A percentile compares a stretch with the other conserved stretches of the same genome.
Evolutionary conservation across 176 grass and related monocot species (phyloP).

Genomic region (Zea luxurians): DNA sequence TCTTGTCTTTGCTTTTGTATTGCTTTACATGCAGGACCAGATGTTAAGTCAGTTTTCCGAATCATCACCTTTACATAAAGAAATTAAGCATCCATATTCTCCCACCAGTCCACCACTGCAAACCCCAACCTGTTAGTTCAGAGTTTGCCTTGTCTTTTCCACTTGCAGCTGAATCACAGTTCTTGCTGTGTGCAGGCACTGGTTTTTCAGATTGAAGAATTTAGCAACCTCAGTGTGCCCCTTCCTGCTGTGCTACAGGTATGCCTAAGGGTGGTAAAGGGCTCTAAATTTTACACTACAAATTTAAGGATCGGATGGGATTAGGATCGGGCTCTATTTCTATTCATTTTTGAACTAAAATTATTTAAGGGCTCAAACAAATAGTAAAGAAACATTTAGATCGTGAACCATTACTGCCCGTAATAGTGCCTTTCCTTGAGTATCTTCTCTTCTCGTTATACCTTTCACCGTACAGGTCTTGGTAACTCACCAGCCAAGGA

Average conservation of each 20-base stretch:
- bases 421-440: too few species aligned
- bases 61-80: constrained; percentile 3
- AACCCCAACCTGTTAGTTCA: background rate
- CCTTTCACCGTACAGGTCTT: background rate
- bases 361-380: too few species aligned
- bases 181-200: constrained; percentile 63
- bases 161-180: constrained; percentile 20
- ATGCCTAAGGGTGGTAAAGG: too few species aligned
- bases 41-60: constrained; percentile 6
- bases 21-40: constrained; percentile 8
- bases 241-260: constrained; percentile 97
- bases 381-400: too few species aligned
- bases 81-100: background rate
- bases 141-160: constrained; percentile 20
- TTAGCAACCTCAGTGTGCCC: constrained; percentile 64
- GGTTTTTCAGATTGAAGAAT: constrained; percentile 86
- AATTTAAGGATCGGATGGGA: too few species aligned
- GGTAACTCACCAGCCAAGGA: constrained; percentile 11
- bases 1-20: constrained; percentile 28
- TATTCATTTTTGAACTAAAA: too few species aligned
- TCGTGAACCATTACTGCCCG: too few species aligned
- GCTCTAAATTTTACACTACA: too few species aligned
- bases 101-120: background rate
- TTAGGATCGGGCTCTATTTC: too few species aligned
- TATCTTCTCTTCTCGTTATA: background rate